Evolutionary conservation across 257 asterid genomes (phyloP).

Genomic region (Solanum piurae): DNA sequence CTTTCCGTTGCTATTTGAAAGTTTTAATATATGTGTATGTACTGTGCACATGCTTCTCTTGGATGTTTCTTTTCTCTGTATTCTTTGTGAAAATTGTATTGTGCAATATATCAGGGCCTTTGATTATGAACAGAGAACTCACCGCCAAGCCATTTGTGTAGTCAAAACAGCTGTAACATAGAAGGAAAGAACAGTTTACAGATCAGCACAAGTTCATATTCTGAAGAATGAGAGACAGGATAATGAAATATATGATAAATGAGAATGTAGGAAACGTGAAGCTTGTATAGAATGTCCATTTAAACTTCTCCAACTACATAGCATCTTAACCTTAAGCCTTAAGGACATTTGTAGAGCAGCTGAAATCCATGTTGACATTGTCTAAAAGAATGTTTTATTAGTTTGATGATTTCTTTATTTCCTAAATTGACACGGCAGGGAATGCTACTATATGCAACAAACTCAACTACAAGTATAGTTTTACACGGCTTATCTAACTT

Average conservation of each 20-base stretch:
- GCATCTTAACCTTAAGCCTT: neutral
- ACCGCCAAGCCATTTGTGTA: conserved; percentile 96
- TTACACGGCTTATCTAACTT: neutral
- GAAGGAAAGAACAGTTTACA: neutral
- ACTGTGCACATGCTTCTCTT: neutral
- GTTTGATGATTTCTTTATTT: neutral
- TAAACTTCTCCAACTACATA: neutral
- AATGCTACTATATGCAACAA: neutral
- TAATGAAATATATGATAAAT: neutral
- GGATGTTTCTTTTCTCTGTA: neutral
- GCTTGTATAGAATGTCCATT: neutral
- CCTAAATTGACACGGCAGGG: neutral
- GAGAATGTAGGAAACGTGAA: neutral
- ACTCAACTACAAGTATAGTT: neutral
- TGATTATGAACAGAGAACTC: conserved; percentile 29
- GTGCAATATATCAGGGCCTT: neutral
- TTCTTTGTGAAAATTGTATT: neutral
- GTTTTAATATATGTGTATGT: neutral
- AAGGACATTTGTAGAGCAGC: neutral
- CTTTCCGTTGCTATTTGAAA: neutral
- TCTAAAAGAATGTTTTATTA: neutral
- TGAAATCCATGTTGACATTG: neutral
- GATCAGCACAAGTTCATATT: neutral
- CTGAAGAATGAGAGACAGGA: neutral
- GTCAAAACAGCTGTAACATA: conserved; percentile 90